Evolutionary conservation across 139 green algal species (phyloP).

Genomic region (Zygnema cylindricum): DNA sequence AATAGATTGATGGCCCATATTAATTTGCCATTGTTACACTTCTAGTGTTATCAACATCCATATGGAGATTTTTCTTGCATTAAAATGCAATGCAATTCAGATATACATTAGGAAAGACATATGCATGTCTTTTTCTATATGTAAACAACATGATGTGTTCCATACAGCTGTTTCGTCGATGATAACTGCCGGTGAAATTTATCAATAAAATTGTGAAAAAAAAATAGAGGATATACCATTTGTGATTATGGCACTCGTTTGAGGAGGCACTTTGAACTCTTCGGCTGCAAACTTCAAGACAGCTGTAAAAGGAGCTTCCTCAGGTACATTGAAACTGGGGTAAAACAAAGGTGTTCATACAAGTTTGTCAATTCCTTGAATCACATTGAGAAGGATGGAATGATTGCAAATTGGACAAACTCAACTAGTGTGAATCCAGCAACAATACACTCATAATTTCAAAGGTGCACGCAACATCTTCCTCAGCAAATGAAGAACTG

Average conservation of each 20-base stretch:
- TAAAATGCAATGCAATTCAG: conserved; percentile 70
- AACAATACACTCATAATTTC: no score
- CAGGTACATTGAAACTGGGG: conserved; percentile 93
- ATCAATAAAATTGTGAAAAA: no score
- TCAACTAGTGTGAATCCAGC: no score
- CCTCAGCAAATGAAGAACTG: no score
- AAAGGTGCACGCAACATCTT: no score
- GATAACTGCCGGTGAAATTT: no score
- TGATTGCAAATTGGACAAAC: no score
- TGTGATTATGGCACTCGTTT: conserved; percentile 93
- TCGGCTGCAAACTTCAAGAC: conserved; percentile 97
- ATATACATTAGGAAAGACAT: neutral
- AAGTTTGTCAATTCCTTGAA: no score
- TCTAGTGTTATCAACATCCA: neutral
- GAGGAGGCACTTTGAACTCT: conserved; percentile 76
- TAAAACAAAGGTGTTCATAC: no score
- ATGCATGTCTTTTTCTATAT: neutral
- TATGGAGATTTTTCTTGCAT: neutral
- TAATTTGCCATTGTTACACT: no score
- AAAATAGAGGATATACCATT: conserved; percentile 77
- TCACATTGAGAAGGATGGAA: no score
- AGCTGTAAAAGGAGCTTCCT: conserved; percentile 95
- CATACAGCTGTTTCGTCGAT: neutral
- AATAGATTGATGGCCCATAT: no score
- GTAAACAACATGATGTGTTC: neutral